Conservation (phyloP, 495 filamentous ascomycete species). For the Aspergillus heteromorphus region DNA sequence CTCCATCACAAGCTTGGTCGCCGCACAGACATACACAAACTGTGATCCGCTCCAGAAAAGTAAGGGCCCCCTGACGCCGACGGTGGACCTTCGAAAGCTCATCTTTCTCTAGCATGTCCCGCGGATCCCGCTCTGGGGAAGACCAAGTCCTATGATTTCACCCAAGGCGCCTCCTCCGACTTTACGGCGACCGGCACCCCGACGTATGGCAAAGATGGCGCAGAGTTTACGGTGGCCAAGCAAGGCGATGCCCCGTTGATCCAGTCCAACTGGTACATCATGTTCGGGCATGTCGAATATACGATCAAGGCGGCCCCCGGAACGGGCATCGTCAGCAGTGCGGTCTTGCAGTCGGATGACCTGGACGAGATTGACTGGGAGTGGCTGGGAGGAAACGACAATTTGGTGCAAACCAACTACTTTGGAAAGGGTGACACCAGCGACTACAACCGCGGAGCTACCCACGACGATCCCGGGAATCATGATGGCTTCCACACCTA, state of each 20-base stretch:
- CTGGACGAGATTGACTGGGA: conserved; percentile 92
- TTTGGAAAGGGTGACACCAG: conserved; percentile 77
- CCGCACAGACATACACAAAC: conserved; percentile 68
- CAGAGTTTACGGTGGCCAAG: conserved; percentile 75
- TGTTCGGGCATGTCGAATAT: conserved; percentile 61
- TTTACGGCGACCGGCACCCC: conserved; percentile 63
- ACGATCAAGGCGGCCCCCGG: conserved; percentile 57
- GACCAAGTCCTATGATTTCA: conserved; percentile 75
- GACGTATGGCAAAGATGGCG: conserved; percentile 72
- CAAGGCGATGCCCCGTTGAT: conserved; percentile 80
- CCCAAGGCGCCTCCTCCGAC: conserved; percentile 57
- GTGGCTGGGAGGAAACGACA: conserved; percentile 63
- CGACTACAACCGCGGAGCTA: conserved; percentile 57
- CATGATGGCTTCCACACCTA: conserved; percentile 71
- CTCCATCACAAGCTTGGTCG: conserved; percentile 32
- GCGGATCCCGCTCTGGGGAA: conserved; percentile 77
- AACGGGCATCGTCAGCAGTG: conserved; percentile 63
- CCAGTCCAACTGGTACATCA: conserved; percentile 67
- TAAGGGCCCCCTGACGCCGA: conserved; percentile 47
- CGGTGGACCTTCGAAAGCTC: conserved; percentile 20
- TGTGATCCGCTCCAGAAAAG: conserved; percentile 70
- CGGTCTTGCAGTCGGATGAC: conserved; percentile 77
- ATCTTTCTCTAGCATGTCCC: conserved; percentile 52
- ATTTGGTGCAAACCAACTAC: conserved; percentile 70
- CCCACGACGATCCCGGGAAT: conserved; percentile 46